Conservation (phyloP, 768 basidiomycete genomes). For the Boletus vinaceobasis region DNA sequence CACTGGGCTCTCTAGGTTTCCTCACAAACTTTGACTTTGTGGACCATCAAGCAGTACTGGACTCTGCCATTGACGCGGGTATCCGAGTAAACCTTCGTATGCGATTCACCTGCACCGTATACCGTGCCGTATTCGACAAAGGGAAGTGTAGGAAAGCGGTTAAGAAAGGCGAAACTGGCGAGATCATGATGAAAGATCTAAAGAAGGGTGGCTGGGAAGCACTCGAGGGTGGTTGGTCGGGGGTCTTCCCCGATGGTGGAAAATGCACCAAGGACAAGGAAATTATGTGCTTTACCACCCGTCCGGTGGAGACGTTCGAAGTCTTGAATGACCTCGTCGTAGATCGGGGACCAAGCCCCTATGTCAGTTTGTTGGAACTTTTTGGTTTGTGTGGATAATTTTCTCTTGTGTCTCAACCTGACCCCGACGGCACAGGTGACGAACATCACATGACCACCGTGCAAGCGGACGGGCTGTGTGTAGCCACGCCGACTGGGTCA, state of each 20-base stretch:
- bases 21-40: conserved; percentile 95
- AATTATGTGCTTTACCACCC: conserved; percentile 96
- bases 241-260: conserved; percentile 41
- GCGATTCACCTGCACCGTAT: conserved; percentile 99
- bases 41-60: conserved; percentile 81
- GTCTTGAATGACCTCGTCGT: conserved; percentile 96
- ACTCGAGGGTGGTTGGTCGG: conserved; percentile 74
- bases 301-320: conserved; percentile 95
- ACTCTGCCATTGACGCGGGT: conserved; percentile 84
- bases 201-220: conserved; percentile 95
- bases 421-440: conserved; percentile 59
- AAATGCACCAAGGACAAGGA: conserved; percentile 79
- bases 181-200: conserved; percentile 94
- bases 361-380: conserved; percentile 91
- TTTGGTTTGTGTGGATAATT: conserved; percentile 64
- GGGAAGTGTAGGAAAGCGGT: conserved; percentile 74
- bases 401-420: conserved; percentile 1
- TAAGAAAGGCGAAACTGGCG: conserved; percentile 90
- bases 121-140: conserved; percentile 81
- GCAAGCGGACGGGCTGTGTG: conserved; percentile 93
- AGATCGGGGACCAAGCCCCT: conserved; percentile 96
- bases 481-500: conserved; percentile 95
- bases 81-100: conserved; percentile 97
- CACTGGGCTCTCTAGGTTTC: conserved; percentile 95
- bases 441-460: conserved; percentile 99